These are phyloP conservation scores for Recurvomyces mirabilis DNA, from an alignment of 495 filamentous ascomycete genomes.

Conservation along the genomic window DNA sequence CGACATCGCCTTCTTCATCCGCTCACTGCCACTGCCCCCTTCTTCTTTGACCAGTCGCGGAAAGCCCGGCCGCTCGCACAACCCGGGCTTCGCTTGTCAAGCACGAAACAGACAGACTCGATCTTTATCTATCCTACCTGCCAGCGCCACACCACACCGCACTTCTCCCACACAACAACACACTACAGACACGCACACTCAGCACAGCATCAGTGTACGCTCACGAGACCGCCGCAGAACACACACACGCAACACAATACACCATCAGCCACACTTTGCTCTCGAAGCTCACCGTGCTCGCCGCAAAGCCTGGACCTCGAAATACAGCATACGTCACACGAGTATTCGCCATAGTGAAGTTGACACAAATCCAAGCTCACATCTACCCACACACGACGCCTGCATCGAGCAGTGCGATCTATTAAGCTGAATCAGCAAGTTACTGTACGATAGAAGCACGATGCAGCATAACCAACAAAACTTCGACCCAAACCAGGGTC, in stretches of 20 bases:
- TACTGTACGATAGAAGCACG: background rate
- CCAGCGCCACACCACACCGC: conserved; percentile 21
- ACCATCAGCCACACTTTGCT: too few species aligned
- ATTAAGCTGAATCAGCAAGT: background rate
- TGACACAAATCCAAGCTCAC: background rate
- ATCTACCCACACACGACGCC: background rate
- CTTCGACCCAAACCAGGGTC: conserved; percentile 3
- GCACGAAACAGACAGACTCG: too few species aligned
- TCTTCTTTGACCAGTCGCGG: too few species aligned
- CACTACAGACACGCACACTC: background rate
- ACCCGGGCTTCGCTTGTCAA: too few species aligned
- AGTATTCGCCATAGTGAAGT: background rate
- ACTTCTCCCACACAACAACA: conserved; percentile 1
- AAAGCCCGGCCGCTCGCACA: too few species aligned
- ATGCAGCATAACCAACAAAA: conserved; percentile 3
- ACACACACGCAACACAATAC: background rate
- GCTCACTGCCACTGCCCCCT: too few species aligned
- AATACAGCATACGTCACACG: background rate
- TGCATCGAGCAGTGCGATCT: background rate
- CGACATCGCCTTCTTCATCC: too few species aligned
- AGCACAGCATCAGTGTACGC: conserved; percentile 1
- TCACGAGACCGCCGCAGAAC: background rate
- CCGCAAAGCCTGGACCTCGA: background rate
- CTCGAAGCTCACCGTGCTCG: background rate
- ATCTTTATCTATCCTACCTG: conserved; percentile 16